Evolutionary conservation across 2,329 filamentous ascomycete genomes (phyloP).

Genomic region (Calonectria leucothoes): DNA sequence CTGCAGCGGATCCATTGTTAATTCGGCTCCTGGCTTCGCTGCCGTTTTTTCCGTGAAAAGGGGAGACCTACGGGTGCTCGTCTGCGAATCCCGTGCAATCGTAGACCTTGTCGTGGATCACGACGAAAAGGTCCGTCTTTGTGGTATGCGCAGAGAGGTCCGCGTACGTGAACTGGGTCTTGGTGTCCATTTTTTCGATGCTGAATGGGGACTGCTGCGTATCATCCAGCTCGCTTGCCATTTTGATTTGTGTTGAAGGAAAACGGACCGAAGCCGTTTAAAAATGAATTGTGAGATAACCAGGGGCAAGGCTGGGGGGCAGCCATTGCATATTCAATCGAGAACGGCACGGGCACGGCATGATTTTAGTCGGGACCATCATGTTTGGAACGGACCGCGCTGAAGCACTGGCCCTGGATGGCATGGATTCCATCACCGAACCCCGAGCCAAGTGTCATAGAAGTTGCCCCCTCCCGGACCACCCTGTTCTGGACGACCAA

Average conservation of each 20-base stretch:
- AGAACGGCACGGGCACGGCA: background rate
- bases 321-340: background rate
- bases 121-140: slow-evolving; percentile 89
- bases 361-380: background rate
- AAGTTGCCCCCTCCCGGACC: background rate
- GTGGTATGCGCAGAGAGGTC: slow-evolving; percentile 81
- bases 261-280: background rate
- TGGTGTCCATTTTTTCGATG: slow-evolving; percentile 9
- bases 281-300: background rate
- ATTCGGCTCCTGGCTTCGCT: background rate
- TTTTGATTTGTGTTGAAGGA: background rate
- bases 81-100: slow-evolving; percentile 84
- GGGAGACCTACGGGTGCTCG: slow-evolving; percentile 80
- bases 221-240: background rate
- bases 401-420: background rate
- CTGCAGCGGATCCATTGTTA: background rate
- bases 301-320: background rate
- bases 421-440: background rate
- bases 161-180: slow-evolving; percentile 71
- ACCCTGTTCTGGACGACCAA: background rate
- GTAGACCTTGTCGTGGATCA: slow-evolving; percentile 94
- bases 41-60: background rate
- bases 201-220: background rate
- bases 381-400: background rate
- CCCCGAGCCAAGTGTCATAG: background rate